Base-by-base conservation (phyloP, 192 early-diverging fungal genomes). In the Phycomyces blakesleeanus region DNA sequence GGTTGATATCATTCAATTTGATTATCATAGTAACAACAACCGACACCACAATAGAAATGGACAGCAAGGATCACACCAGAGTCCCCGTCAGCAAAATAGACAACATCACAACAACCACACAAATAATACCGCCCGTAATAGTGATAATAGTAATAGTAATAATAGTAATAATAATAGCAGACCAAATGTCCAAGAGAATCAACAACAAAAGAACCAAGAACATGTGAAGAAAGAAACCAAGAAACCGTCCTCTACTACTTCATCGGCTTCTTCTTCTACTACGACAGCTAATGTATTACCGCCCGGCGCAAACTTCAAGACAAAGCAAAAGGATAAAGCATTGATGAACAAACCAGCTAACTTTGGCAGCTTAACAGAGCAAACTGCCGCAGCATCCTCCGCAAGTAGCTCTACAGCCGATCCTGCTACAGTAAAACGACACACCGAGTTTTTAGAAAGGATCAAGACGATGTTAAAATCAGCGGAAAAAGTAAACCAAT, bases 391-490 rank as follows among this genome's bases (percentile, higher is more conserved):
- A 38, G 11, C n/a, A n/a, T n/a, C 18, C 15, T 15, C 34, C 10
- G 6, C 20, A 15, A 49, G 18, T 41, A 18, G 50, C 39, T 11
- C 58, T 9, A 44, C 34, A 44, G 18, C 53, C 7, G 21, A 34
- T 4, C 11, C 12, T 10, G 37, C 7, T 22, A 22, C 41, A 41
- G 53, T 51, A 26, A 22, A 34, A 0, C 42, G 44, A 2, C 81
- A 86, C 34, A 59, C 68, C 0, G 57, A 21, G n/a, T 57, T 84
- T 9, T 51, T 79, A 22, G 76, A 79, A 10, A 71, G 71, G 56
- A 61, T 84, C 6, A 66, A 55, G 16, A 53, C 57, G 65, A 69
- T 63, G 37, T 76, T 34, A 57, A 73, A 55, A 57, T 68, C 25
- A 42, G 25, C 51, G 4, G 63, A 67, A 5, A 77, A 75, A 25